These are phyloP conservation scores for Lachnellula suecica DNA, from an alignment of 2,329 filamentous ascomycete species.

Conservation along the genomic window DNA sequence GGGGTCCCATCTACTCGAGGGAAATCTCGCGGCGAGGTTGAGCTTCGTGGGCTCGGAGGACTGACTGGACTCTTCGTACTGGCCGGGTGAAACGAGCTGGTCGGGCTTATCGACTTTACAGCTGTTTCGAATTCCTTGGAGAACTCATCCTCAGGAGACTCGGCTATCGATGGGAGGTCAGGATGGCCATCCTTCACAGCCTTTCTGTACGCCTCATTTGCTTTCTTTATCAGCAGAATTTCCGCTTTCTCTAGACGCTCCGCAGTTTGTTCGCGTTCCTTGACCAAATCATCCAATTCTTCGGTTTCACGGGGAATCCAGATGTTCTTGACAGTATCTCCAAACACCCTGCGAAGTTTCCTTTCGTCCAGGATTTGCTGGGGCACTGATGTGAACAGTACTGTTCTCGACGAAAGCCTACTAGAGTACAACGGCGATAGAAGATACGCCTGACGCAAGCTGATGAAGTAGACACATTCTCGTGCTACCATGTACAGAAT, in stretches of 20 bases:
- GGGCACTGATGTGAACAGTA: slow-evolving; percentile 67
- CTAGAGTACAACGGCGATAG: slow-evolving; percentile 64
- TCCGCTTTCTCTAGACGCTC: slow-evolving; percentile 64
- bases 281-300: slow-evolving; percentile 58
- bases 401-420: slow-evolving; percentile 65
- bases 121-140: slow-evolving; percentile 8
- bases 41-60: slow-evolving; percentile 1
- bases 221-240: slow-evolving; percentile 58
- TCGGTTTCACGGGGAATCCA: slow-evolving; percentile 62
- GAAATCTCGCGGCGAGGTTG: slow-evolving; percentile 12
- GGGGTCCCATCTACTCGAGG: slow-evolving; percentile 16
- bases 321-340: slow-evolving; percentile 59
- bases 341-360: slow-evolving; percentile 59
- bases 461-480: slow-evolving; percentile 68
- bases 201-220: slow-evolving; percentile 55
- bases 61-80: slow-evolving; percentile 3
- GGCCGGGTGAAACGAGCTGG: background rate
- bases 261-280: slow-evolving; percentile 56
- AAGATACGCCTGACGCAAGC: slow-evolving; percentile 66
- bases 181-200: slow-evolving; percentile 48
- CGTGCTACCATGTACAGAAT: slow-evolving; percentile 66
- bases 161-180: slow-evolving; percentile 25
- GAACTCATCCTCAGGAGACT: slow-evolving; percentile 3
- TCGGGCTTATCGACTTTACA: background rate
- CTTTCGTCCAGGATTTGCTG: slow-evolving; percentile 55